phyloP scores from a whole-genome alignment of 805 yeast genomes.

The Nakazawaea pomicola region DNA sequence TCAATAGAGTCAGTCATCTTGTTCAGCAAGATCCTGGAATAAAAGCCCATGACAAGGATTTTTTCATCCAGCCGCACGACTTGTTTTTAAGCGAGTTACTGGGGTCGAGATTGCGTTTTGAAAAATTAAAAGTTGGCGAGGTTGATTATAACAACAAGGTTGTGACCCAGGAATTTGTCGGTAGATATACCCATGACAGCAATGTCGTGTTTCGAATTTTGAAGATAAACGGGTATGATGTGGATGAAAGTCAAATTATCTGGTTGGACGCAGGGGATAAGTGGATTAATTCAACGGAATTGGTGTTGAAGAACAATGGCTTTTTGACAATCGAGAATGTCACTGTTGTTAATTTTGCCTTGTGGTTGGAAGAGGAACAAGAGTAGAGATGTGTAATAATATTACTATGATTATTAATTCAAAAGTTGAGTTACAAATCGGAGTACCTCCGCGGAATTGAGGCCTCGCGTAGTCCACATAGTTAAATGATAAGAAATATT shows the following conservation, averaged over 20 bases:
- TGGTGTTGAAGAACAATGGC: too few relatives aligned
- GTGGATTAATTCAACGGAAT: too few relatives aligned
- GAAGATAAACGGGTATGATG: conserved; percentile 21
- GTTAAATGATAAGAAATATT: neutral
- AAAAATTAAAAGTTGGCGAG: conserved; percentile 33
- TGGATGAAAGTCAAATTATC: conserved; percentile 16
- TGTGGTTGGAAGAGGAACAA: too few relatives aligned
- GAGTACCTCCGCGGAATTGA: too few relatives aligned
- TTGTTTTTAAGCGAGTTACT: conserved; percentile 35
- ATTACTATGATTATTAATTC: too few relatives aligned
- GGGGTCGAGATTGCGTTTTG: conserved; percentile 42
- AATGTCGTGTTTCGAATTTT: conserved; percentile 16
- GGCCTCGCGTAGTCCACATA: neutral
- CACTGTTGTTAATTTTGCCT: conserved; percentile 20
- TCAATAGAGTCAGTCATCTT: conserved; percentile 8
- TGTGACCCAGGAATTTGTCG: neutral
- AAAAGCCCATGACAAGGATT: too few relatives aligned
- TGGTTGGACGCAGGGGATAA: conserved; percentile 24
- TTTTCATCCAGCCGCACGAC: too few relatives aligned
- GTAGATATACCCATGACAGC: neutral
- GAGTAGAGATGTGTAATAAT: too few relatives aligned
- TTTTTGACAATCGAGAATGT: conserved; percentile 16
- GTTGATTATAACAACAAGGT: conserved; percentile 28
- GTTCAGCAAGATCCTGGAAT: neutral
- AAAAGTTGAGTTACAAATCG: too few relatives aligned